These are phyloP conservation scores for Capillidium rhysosporum DNA, from an alignment of 371 early-diverging fungal genomes.

Conservation along the genomic window DNA sequence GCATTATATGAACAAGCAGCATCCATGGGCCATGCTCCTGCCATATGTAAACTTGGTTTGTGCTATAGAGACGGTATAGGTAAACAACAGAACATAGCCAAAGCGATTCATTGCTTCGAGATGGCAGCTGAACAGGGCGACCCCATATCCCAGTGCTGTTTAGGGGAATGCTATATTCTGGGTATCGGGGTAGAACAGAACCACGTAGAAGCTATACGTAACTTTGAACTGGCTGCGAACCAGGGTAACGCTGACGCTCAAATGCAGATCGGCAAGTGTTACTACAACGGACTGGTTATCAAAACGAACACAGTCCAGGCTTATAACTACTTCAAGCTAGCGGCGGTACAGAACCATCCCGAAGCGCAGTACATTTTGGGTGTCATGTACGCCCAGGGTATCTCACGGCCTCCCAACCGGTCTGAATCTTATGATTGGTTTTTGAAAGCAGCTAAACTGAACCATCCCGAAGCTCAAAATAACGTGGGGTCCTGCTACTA, in stretches of 20 bases:
- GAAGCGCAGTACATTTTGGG: slow-evolving; percentile 47
- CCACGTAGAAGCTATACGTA: neutral
- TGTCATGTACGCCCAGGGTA: slow-evolving; percentile 45
- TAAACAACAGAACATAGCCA: neutral
- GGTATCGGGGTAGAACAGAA: neutral
- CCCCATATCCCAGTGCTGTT: neutral
- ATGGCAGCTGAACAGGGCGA: neutral
- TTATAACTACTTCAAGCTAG: slow-evolving; percentile 24
- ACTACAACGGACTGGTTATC: slow-evolving; percentile 43
- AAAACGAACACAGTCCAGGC: slow-evolving; percentile 37
- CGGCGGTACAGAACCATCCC: slow-evolving; percentile 37
- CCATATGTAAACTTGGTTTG: slow-evolving; percentile 15
- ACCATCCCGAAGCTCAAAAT: slow-evolving; percentile 60
- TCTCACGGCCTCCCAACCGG: slow-evolving; percentile 38
- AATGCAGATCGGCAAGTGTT: slow-evolving; percentile 64
- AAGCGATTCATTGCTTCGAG: neutral
- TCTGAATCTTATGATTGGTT: slow-evolving; percentile 47
- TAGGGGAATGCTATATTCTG: neutral
- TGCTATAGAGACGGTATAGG: neutral
- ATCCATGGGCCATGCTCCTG: slow-evolving; percentile 54
- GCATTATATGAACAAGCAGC: slow-evolving; percentile 58
- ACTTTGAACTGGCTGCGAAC: neutral
- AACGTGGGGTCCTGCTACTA: slow-evolving; percentile 81
- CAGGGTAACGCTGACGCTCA: slow-evolving; percentile 38
- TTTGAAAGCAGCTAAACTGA: slow-evolving; percentile 36